Evolutionary conservation across 108 stramenopile species (phyloP).

Genomic region (Ochromonas danica): DNA sequence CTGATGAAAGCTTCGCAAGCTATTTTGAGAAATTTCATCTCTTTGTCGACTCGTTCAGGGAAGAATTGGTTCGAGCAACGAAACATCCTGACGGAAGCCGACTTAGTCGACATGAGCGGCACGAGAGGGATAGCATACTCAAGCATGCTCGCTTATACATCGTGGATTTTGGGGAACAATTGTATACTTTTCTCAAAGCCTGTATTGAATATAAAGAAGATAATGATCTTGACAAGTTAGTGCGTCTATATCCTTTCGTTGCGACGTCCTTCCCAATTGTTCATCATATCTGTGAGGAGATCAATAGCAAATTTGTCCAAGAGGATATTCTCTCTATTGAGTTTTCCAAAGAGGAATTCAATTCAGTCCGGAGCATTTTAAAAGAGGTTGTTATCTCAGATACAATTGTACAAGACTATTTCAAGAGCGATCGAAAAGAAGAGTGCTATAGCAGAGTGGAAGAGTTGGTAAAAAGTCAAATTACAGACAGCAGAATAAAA

Average conservation of each 20-base stretch:
- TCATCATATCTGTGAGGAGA: constrained; percentile 15
- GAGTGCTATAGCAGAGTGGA: constrained; percentile 14
- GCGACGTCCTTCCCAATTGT: constrained; percentile 13
- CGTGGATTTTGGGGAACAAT: constrained; percentile 15
- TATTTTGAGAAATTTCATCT: constrained; percentile 17
- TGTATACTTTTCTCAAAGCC: constrained; percentile 16
- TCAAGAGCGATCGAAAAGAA: constrained; percentile 15
- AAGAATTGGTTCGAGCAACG: constrained; percentile 15
- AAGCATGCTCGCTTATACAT: constrained; percentile 15
- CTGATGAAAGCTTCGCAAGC: constrained; percentile 14
- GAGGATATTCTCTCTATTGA: constrained; percentile 16
- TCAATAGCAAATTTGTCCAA: constrained; percentile 17
- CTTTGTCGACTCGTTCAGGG: constrained; percentile 13
- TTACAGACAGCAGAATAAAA: no score
- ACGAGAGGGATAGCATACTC: constrained; percentile 14
- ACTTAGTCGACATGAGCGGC: constrained; percentile 13
- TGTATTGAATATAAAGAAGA: constrained; percentile 17
- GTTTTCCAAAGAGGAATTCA: constrained; percentile 16
- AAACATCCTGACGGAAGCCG: constrained; percentile 13
- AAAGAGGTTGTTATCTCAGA: constrained; percentile 16
- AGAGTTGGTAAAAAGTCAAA: constrained; percentile 17
- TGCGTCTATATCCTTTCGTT: constrained; percentile 15
- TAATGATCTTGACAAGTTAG: constrained; percentile 17
- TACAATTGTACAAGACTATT: constrained; percentile 17
- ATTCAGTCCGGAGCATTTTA: constrained; percentile 15